Percentiles rank a stretch among this genome's conserved stretches.
These are phyloP conservation scores for Corymbia maculata DNA, from an alignment of 345 rosid species.

Conservation along the genomic window DNA sequence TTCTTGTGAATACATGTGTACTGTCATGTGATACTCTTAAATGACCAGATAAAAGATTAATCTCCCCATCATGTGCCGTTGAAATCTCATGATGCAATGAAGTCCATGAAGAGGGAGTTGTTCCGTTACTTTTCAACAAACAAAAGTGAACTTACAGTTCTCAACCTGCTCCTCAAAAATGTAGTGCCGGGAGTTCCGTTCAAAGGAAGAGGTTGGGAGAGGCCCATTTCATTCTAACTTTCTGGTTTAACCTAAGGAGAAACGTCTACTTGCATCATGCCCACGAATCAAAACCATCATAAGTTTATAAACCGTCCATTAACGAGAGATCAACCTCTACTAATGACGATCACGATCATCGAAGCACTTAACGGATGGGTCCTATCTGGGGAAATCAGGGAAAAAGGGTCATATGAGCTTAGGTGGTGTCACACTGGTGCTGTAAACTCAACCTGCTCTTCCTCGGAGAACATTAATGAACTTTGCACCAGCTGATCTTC, in stretches of 20 bases:
- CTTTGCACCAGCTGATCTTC: neutral
- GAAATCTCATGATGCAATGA: neutral
- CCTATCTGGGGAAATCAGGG: neutral
- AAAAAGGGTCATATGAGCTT: neutral
- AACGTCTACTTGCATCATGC: neutral
- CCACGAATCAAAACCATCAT: neutral
- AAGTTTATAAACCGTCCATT: neutral
- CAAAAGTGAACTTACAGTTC: neutral
- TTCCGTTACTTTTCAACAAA: neutral
- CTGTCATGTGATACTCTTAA: neutral
- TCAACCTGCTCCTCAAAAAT: neutral
- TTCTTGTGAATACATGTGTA: neutral
- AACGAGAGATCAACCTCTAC: neutral
- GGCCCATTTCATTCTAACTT: neutral
- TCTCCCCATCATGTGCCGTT: neutral
- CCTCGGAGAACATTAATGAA: neutral
- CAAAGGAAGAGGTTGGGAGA: neutral
- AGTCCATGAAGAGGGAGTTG: neutral
- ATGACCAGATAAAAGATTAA: neutral
- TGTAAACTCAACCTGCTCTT: neutral
- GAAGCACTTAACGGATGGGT: neutral
- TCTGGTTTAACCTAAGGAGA: neutral
- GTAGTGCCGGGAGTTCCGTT: neutral
- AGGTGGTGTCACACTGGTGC: neutral
- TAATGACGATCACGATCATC: neutral